Evolutionary conservation across 371 early-diverging fungal species (phyloP).

Genomic region (Encephalitozoon hellem): DNA sequence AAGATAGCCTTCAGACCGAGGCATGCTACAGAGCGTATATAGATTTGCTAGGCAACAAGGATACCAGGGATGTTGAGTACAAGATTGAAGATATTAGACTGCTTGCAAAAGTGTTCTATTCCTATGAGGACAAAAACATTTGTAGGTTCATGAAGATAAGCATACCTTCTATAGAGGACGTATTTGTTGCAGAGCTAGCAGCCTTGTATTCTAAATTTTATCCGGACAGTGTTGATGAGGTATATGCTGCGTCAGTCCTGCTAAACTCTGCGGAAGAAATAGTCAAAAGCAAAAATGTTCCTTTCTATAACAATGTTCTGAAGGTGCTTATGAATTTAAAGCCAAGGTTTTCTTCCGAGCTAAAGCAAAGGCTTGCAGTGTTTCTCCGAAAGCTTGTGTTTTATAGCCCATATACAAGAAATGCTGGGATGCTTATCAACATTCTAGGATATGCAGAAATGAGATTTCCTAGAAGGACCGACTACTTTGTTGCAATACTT

Average conservation of each 20-base stretch:
- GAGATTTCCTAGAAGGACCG: background rate
- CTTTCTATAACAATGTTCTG: constrained; percentile 19
- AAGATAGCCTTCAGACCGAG: background rate
- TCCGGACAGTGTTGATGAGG: constrained; percentile 16
- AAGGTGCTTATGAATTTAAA: constrained; percentile 3
- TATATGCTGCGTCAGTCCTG: background rate
- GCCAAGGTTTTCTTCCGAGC: background rate
- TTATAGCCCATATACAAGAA: constrained; percentile 19
- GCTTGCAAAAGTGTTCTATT: constrained; percentile 12
- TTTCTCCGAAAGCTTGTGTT: constrained; percentile 23
- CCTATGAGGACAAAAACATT: background rate
- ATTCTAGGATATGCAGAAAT: background rate
- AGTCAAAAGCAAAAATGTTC: background rate
- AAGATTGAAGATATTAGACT: background rate
- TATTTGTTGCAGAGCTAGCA: constrained; percentile 18
- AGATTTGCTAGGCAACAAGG: background rate
- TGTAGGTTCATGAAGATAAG: background rate
- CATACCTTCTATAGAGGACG: background rate
- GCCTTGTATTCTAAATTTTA: constrained; percentile 5
- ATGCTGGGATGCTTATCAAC: constrained; percentile 28
- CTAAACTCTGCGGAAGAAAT: background rate
- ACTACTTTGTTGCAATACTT: constrained; percentile 17
- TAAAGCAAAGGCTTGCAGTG: background rate
- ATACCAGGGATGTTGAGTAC: constrained; percentile 3
- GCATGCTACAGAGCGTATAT: constrained; percentile 6